A percentile compares a stretch with the other conserved stretches of the same genome.
phyloP scores from a whole-genome alignment of 78 protist genomes.

The Monocercomonoides exilis region DNA sequence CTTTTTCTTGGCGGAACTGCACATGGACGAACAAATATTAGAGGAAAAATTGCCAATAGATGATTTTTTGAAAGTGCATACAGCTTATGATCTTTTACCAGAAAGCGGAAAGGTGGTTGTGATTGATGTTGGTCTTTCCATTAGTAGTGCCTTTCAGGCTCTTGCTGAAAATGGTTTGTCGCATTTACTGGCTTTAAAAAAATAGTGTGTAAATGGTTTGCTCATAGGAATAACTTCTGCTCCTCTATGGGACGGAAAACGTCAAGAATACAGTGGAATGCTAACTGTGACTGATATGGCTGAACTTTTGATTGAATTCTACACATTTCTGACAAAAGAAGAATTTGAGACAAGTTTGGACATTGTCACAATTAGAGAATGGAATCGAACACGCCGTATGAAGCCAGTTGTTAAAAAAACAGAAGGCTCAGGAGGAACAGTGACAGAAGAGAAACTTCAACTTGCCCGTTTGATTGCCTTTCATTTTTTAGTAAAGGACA shows the following conservation, averaged over 20 bases:
- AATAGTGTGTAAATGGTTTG: not conserved
- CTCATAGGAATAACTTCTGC: conserved; percentile 28
- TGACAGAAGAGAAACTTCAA: not conserved
- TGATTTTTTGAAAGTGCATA: conserved; percentile 19
- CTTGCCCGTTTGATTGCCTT: not conserved
- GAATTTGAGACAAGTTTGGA: conserved; percentile 14
- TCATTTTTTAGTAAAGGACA: too few species aligned
- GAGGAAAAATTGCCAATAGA: too few species aligned
- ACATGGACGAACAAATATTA: too few species aligned
- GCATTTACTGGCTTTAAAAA: not conserved
- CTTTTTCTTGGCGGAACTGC: too few species aligned
- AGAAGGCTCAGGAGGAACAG: not conserved
- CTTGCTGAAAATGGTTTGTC: conserved; percentile 27
- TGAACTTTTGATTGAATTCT: conserved; percentile 31
- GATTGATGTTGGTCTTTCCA: conserved; percentile 27
- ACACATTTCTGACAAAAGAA: not conserved
- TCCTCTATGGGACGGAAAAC: conserved; percentile 39
- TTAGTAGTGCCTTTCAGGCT: conserved; percentile 41
- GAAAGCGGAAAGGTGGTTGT: conserved; percentile 41
- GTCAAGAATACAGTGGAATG: conserved; percentile 35
- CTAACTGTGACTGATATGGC: conserved; percentile 54
- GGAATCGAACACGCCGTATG: conserved; percentile 17
- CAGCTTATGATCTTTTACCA: conserved; percentile 43
- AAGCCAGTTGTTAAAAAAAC: not conserved
- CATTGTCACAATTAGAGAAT: conserved; percentile 26